Base-by-base conservation (phyloP, 495 filamentous ascomycete genomes). In the Extremus antarcticus region DNA sequence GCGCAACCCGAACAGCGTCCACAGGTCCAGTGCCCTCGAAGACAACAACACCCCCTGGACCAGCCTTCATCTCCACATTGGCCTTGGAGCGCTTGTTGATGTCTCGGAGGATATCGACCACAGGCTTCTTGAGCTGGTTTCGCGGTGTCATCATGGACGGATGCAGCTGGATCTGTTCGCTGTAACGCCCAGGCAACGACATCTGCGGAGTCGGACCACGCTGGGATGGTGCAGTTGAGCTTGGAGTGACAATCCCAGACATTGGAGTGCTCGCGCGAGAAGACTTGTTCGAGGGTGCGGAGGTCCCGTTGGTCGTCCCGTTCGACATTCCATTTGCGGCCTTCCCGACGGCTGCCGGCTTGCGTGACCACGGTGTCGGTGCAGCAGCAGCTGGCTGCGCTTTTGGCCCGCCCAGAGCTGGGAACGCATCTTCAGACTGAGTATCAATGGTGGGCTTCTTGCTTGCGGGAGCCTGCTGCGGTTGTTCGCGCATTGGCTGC, bases 81-180 rank as follows among this genome's bases (percentile, higher is more conserved):
- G 88, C 88, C 65, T 88, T 86, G n/a, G 87, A 90, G 58, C 82
- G 81, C 64, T 83, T 84, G 64, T 90, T 94, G 66, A 96, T 85
- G 57, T 94, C 88, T 61, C 86, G 83, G 53, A 95, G 66, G 43
- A 92, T 83, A 54, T 96, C 91, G 11, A 77, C 70, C 1, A 94
- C 70, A 19, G 88, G 85, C 54, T 87, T 84, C 78, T 88, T 94
- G 65, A 94, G 70, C 60, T 94, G 81, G 46, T 77, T 76, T 19
- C 84, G 76, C 20, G 82, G 80, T 25, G 85, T 77, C 62, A 94
- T 75, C 64, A 92, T 81, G 1, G 79, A 77, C 1, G 85, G 81
- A 50, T 79, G 79, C 35, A 94, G 76, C 25, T 80, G 73, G 43
- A 92, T 76, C 48, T 78, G 78, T 66, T 94, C 85, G 61, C 78